Evolutionary conservation across 768 basidiomycete species (phyloP).

Genomic region (Pleurotus platypus): DNA sequence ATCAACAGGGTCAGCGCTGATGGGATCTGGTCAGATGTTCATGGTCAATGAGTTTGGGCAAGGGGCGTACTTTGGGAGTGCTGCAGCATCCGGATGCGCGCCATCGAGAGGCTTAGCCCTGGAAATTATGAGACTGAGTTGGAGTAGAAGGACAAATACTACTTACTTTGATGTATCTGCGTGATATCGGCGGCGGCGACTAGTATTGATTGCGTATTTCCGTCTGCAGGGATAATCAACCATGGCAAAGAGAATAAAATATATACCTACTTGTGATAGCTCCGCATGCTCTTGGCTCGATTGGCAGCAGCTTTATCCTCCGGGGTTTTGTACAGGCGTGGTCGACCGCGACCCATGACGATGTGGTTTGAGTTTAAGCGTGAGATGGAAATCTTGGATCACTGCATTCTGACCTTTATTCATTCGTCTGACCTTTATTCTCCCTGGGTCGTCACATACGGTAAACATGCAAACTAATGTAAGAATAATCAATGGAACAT

Average conservation of each 20-base stretch:
- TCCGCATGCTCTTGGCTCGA: conserved; percentile 13
- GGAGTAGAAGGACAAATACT: background rate
- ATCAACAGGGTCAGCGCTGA: background rate
- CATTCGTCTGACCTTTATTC: background rate
- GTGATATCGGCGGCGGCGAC: background rate
- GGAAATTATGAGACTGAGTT: background rate
- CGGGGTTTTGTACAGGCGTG: conserved; percentile 3
- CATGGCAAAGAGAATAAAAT: background rate
- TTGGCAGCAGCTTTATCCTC: conserved; percentile 12
- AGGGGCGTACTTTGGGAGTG: background rate
- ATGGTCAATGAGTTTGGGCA: background rate
- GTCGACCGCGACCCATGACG: conserved; percentile 8
- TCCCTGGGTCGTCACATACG: background rate
- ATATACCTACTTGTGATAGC: conserved; percentile 13
- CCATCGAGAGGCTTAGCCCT: background rate
- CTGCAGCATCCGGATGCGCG: background rate
- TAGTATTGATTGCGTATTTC: background rate
- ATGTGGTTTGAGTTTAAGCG: background rate
- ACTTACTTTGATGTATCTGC: background rate
- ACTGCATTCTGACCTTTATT: background rate
- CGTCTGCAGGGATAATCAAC: background rate
- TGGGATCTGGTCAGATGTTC: background rate
- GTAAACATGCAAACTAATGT: background rate
- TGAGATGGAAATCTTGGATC: background rate
- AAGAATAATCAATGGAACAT: background rate